phyloP scores from a whole-genome alignment of 306 rosid genomes.

The Medicago arabica region DNA sequence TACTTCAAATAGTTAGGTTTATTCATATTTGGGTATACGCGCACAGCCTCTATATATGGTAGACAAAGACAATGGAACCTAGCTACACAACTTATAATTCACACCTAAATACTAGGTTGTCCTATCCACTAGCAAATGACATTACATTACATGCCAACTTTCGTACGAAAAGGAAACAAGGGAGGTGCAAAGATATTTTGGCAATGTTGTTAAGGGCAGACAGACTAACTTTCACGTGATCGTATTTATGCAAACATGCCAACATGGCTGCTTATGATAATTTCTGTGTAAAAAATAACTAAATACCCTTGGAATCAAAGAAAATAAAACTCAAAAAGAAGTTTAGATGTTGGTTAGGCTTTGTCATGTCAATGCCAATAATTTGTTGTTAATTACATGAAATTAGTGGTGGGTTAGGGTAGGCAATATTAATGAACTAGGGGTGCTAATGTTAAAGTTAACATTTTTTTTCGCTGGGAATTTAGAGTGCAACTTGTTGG shows the following conservation, averaged over 20 bases:
- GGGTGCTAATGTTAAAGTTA: background rate
- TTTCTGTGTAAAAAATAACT: background rate
- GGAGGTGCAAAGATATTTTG: conserved; percentile 8
- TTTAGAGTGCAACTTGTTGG: background rate
- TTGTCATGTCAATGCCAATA: conserved; percentile 28
- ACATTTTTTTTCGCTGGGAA: background rate
- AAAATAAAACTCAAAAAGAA: background rate
- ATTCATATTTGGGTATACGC: background rate
- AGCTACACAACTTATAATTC: conserved; percentile 25
- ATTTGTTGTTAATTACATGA: conserved; percentile 34
- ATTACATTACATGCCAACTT: conserved; percentile 8
- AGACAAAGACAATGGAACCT: conserved; percentile 30
- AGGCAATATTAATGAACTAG: background rate
- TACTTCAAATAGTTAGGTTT: conserved; percentile 15
- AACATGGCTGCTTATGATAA: background rate
- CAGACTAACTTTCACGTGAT: conserved; percentile 22
- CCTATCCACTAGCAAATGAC: conserved; percentile 19
- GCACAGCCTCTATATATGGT: conserved; percentile 32
- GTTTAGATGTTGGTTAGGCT: background rate
- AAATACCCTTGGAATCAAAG: background rate
- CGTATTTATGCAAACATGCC: background rate
- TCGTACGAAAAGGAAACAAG: background rate
- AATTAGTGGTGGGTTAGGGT: conserved; percentile 19
- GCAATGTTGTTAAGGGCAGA: background rate
- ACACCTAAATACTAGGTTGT: conserved; percentile 37